These are phyloP conservation scores for Pythium insidiosum DNA, from an alignment of 352 stramenopile species.

Conservation along the genomic window DNA sequence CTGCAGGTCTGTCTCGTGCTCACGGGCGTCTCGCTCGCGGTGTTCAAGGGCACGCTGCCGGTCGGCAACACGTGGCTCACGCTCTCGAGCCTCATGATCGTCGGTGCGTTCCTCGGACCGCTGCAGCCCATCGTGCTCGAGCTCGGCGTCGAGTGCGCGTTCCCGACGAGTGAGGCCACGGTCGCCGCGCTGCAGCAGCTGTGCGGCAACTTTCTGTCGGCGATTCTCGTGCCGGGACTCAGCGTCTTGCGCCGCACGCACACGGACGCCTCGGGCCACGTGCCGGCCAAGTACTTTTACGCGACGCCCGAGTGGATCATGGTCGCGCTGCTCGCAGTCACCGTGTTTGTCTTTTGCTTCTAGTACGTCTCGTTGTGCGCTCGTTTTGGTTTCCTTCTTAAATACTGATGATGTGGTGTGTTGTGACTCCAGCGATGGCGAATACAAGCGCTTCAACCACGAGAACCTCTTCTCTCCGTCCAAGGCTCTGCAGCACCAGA, in stretches of 20 bases:
- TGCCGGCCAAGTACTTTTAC: constrained; percentile 31
- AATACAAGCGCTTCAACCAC: constrained; percentile 40
- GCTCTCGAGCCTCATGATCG: constrained; percentile 31
- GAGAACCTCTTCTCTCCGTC: too few species aligned
- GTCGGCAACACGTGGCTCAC: constrained; percentile 27
- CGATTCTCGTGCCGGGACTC: constrained; percentile 42
- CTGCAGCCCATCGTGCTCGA: constrained; percentile 65
- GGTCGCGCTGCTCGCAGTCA: constrained; percentile 27
- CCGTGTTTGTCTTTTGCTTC: constrained; percentile 41
- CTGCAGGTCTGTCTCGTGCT: constrained; percentile 45
- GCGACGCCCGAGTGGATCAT: constrained; percentile 46
- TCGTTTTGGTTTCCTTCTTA: background rate
- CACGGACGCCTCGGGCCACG: constrained; percentile 19
- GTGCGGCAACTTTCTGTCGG: constrained; percentile 70
- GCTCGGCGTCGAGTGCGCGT: constrained; percentile 62
- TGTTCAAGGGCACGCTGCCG: constrained; percentile 37
- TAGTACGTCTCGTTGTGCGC: constrained; percentile 25
- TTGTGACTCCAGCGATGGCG: constrained; percentile 27
- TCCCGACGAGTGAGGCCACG: constrained; percentile 66
- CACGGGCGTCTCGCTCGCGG: constrained; percentile 26
- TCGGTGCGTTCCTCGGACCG: constrained; percentile 49
- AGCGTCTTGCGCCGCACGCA: constrained; percentile 31
- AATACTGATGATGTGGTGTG: background rate
- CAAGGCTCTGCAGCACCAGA: too few species aligned
- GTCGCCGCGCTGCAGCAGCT: constrained; percentile 71